Evolutionary conservation across 768 basidiomycete species (phyloP).

Genomic region (Amanita phalloides): DNA sequence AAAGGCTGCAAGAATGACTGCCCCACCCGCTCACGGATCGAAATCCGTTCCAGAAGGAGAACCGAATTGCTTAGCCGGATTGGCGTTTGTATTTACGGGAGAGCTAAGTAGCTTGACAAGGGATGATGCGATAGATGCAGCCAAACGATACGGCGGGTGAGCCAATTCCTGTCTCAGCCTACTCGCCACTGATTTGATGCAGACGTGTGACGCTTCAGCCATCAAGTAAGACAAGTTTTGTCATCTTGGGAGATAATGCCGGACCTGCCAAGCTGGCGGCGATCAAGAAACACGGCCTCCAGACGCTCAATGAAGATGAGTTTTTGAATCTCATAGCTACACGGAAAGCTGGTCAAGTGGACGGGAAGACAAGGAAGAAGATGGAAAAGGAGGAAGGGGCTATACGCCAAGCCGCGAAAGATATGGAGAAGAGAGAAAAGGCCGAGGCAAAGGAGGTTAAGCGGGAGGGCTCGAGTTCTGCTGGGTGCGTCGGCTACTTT

Average conservation of each 20-base stretch:
- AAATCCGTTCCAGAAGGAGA: conserved; percentile 66
- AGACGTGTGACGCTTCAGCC: conserved; percentile 85
- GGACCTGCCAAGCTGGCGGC: conserved; percentile 82
- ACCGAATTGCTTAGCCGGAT: conserved; percentile 67
- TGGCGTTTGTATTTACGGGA: conserved; percentile 93
- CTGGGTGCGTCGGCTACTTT: not conserved
- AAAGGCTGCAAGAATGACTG: conserved; percentile 50
- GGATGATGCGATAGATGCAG: conserved; percentile 79
- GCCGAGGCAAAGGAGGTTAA: conserved; percentile 24
- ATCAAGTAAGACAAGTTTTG: conserved; percentile 82
- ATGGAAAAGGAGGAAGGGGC: conserved; percentile 71
- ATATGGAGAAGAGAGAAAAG: conserved; percentile 69
- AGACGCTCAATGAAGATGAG: conserved; percentile 75
- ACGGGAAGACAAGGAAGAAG: conserved; percentile 77
- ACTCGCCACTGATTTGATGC: not conserved
- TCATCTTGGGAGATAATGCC: conserved; percentile 80
- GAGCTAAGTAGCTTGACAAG: conserved; percentile 81
- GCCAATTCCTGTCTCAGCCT: conserved; percentile 17
- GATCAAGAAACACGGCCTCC: conserved; percentile 72
- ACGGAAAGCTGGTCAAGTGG: conserved; percentile 48
- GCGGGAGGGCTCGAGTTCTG: not conserved
- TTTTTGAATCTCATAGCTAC: conserved; percentile 78
- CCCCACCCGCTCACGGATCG: conserved; percentile 53
- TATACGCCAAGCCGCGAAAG: conserved; percentile 61
- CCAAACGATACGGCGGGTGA: conserved; percentile 89